These are phyloP conservation scores for Furcasterigmium furcatum DNA, from an alignment of 2,329 filamentous ascomycete genomes.

Conservation along the genomic window DNA sequence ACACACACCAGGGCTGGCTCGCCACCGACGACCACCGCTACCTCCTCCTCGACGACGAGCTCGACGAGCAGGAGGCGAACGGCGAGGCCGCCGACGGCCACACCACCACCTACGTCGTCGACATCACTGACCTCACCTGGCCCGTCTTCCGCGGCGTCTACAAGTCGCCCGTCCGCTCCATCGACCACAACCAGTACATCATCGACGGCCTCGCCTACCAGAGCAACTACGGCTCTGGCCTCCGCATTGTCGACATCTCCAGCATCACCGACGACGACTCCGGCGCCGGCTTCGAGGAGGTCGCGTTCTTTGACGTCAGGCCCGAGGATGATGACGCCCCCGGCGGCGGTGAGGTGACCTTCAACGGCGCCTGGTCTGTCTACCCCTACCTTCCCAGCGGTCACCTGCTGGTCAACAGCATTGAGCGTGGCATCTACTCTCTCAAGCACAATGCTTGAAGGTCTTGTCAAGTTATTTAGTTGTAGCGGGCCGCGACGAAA, in stretches of 20 bases:
- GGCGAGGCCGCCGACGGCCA: slow-evolving; percentile 12
- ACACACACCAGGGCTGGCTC: slow-evolving; percentile 45
- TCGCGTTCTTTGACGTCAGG: slow-evolving; percentile 43
- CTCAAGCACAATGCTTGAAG: slow-evolving; percentile 26
- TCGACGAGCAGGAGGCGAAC: not conserved
- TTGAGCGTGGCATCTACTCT: slow-evolving; percentile 43
- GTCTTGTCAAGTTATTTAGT: not conserved
- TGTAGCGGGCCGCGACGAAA: not conserved
- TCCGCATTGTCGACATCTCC: slow-evolving; percentile 31
- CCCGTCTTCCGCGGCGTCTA: slow-evolving; percentile 36
- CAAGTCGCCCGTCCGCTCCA: slow-evolving; percentile 29
- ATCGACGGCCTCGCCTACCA: slow-evolving; percentile 37
- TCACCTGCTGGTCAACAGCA: slow-evolving; percentile 42
- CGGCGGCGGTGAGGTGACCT: slow-evolving; percentile 28
- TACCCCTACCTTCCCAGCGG: slow-evolving; percentile 44
- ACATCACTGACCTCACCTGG: slow-evolving; percentile 34
- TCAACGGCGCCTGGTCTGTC: slow-evolving; percentile 41
- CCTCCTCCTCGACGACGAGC: slow-evolving; percentile 37
- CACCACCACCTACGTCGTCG: slow-evolving; percentile 48
- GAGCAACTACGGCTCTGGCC: slow-evolving; percentile 44
- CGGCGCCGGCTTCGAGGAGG: slow-evolving; percentile 33
- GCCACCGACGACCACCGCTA: slow-evolving; percentile 35
- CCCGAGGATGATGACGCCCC: slow-evolving; percentile 39
- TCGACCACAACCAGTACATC: slow-evolving; percentile 45
- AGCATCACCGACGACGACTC: slow-evolving; percentile 29